Base-by-base conservation (phyloP, 257 asterid genomes). In the Rhazya stricta region DNA sequence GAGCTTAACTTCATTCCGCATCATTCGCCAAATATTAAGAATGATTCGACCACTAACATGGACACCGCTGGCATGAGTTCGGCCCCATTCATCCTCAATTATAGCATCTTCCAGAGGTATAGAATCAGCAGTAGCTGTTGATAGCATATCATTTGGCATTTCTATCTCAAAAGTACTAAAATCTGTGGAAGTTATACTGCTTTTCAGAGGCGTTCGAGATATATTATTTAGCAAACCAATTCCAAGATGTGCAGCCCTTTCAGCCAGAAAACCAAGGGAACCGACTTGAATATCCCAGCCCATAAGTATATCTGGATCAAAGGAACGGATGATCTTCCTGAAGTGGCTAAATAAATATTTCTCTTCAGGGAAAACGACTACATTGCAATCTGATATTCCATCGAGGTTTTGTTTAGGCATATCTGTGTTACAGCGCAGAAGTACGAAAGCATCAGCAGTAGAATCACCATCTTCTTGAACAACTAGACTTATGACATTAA, bases 251-350 rank as follows among this genome's bases (percentile, higher is more conserved):
- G 92, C 92, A 85, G 97, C 96, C 92, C 99, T 88, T 88, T 94
- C 97, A 46, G 98, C 97, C 85, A 94, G 86, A 89, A 80, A 91
- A 71, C 99, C 99, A 82, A 94, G 92, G 86, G 99, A 94, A 76
- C 95, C 88, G 34, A 92, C 83, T 86, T 94, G 99, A 77, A 94
- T 81, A 84, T 94, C 99, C 99, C 99, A 92, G 76, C 99, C 99
- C 94, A 94, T 85, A 39, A 94, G 57, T 58, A 92, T 72, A 77
- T 94, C 99, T 5, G 99, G 99, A 75, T 94, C 97, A 79, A 76
- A 79, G 82, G 81, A 74, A 80, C 72, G 81, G 43, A 94, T 81
- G 32, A 89, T 79, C 82, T 85, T 88, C 68, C 74, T 80, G 76
- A 94, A 89, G 79, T 92, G 90, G 79, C 76, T 62, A 71, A 92